Evolutionary conservation across 805 yeast species (phyloP).

Genomic region (Jamesozyma lodderae): DNA sequence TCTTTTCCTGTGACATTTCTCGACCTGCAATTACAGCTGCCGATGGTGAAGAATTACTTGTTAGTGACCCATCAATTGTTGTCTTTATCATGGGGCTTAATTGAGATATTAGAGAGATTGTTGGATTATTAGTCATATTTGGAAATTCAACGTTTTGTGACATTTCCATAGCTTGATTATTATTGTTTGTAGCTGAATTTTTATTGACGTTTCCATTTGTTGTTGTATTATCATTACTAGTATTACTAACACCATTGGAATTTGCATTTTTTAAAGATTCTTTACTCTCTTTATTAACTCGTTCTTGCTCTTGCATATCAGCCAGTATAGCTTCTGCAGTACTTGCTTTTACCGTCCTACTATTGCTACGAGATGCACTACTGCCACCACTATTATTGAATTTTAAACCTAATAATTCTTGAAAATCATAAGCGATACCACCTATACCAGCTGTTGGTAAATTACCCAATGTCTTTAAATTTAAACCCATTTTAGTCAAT

Average conservation of each 20-base stretch:
- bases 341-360: conserved; percentile 17
- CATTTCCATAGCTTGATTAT: neutral
- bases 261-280: neutral
- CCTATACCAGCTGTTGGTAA: conserved; percentile 28
- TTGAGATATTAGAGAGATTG: conserved; percentile 5
- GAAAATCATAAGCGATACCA: conserved; percentile 27
- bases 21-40: conserved; percentile 13
- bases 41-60: conserved; percentile 11
- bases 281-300: conserved; percentile 2
- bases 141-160: conserved; percentile 1
- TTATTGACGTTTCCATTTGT: neutral
- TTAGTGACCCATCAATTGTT: neutral
- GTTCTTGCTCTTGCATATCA: conserved; percentile 22
- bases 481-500: conserved; percentile 11
- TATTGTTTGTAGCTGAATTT: neutral
- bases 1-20: conserved; percentile 4
- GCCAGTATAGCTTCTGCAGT: conserved; percentile 27
- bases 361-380: conserved; percentile 8
- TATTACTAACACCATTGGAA: neutral
- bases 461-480: conserved; percentile 12
- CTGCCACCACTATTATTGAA: conserved; percentile 10
- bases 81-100: conserved; percentile 6
- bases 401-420: conserved; percentile 22
- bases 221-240: neutral
- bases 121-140: conserved; percentile 1